phyloP scores from a whole-genome alignment of 2,329 filamentous ascomycete species.

The Xylaria sp. region DNA sequence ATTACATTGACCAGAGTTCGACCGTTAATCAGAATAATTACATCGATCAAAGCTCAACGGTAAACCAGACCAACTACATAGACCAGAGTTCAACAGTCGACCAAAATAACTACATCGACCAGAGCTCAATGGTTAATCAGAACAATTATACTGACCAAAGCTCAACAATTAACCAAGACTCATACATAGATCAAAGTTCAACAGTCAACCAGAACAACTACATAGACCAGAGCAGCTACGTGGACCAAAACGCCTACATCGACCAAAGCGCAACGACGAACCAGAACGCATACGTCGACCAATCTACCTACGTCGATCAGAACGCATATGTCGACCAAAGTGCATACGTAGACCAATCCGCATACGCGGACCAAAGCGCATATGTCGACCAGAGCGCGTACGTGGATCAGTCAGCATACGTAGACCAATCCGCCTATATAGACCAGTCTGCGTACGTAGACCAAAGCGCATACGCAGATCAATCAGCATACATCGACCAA shows the following conservation, averaged over 20 bases:
- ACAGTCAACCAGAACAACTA: slow-evolving; percentile 24
- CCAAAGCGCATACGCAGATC: slow-evolving; percentile 28
- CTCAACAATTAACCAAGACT: slow-evolving; percentile 4
- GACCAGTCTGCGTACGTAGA: slow-evolving; percentile 27
- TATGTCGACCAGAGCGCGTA: slow-evolving; percentile 25
- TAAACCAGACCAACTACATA: slow-evolving; percentile 18
- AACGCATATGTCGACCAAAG: slow-evolving; percentile 19
- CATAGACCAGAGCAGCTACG: slow-evolving; percentile 15
- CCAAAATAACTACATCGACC: slow-evolving; percentile 21
- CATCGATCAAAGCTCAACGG: slow-evolving; percentile 16
- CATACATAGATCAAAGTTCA: slow-evolving; percentile 18
- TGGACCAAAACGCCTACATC: slow-evolving; percentile 19
- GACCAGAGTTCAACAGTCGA: slow-evolving; percentile 20
- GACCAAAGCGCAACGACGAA: slow-evolving; percentile 12
- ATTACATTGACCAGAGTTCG: slow-evolving; percentile 17
- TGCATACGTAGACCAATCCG: slow-evolving; percentile 16
- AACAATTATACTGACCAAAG: slow-evolving; percentile 14
- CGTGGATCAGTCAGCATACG: slow-evolving; percentile 10
- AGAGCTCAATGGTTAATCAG: slow-evolving; percentile 23
- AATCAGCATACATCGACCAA: slow-evolving; percentile 16
- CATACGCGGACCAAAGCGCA: slow-evolving; percentile 16
- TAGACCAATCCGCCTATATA: slow-evolving; percentile 15
- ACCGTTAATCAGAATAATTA: slow-evolving; percentile 19
- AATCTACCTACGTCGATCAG: slow-evolving; percentile 20
- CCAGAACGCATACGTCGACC: slow-evolving; percentile 22